Evolutionary conservation across 129 eudicot genomes (phyloP), one percentile per base, ranked within the genome.

Genomic region (Smallanthus sonchifolius): DNA sequence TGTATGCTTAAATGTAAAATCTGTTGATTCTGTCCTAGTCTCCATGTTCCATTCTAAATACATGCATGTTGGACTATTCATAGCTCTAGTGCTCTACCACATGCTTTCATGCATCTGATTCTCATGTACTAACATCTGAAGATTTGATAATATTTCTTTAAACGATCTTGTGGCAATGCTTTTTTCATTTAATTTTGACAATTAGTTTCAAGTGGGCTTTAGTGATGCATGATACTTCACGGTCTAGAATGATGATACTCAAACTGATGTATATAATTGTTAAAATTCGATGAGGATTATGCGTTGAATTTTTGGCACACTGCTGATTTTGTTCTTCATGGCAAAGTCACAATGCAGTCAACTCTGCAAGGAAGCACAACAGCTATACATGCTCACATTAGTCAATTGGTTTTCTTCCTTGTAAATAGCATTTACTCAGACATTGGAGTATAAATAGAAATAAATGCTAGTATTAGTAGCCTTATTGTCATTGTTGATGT

Each of bases 401-500:
- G 24, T 65, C 49, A 37, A 36, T 65, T 16, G 14, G 35, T 17
- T 38, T 66, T 49, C 35, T 34, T 70, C 34, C 4, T 51, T 37
- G 48, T 35, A 49, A 51, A 32, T 70, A n/a, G 35, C 35, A 70
- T 49, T 19, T 4, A 66, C 42, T 14, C 2, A 17, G 17, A 59
- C 42, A 57, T 3, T 48, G 13, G 63, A 36, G 14, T 73, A 45
- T 65, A 42, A 35, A 38, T 69, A 42, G 16, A 32, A 37, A 54
- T 68, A 35, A 39, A 62, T 38, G 15, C 49, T 59, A 54, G 51
- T 65, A 65, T 64, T 32, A 57, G 40, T 35, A 17, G 73, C 66
- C 79, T 78, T 35, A 63, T 47, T 51, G 45, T 56, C 49, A 42
- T 64, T 51, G 51, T 62, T 70, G 48, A 63, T 84, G 48, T 64